phyloP scores from a whole-genome alignment of 2,329 filamentous ascomycete species.

The Aspergillus calidoustus region DNA sequence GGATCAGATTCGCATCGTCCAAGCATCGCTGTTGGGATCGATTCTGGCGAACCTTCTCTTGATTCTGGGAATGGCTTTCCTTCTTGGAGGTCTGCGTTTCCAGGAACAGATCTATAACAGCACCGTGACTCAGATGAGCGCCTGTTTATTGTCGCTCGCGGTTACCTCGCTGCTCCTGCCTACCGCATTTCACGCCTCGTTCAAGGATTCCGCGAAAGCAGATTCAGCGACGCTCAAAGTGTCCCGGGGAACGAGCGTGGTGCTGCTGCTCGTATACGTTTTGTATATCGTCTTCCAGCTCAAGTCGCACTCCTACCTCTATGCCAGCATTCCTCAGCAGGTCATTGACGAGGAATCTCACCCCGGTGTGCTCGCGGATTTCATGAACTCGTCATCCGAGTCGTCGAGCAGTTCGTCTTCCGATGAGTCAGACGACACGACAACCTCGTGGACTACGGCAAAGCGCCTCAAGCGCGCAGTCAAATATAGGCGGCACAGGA shows the following conservation, averaged over 20 bases:
- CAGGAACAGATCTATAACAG: slow-evolving; percentile 95
- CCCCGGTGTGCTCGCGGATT: slow-evolving; percentile 80
- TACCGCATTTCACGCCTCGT: slow-evolving; percentile 91
- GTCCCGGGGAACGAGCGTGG: slow-evolving; percentile 86
- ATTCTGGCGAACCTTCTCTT: slow-evolving; percentile 87
- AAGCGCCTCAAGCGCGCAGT: slow-evolving; percentile 78
- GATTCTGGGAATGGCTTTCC: slow-evolving; percentile 90
- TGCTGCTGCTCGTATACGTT: slow-evolving; percentile 78
- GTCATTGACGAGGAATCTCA: slow-evolving; percentile 91
- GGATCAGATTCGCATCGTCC: slow-evolving; percentile 87
- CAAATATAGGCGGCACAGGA: slow-evolving; percentile 71
- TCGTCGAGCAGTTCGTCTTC: slow-evolving; percentile 59
- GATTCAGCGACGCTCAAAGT: slow-evolving; percentile 77
- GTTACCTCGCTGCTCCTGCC: slow-evolving; percentile 88
- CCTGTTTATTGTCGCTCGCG: slow-evolving; percentile 85
- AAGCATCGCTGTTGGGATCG: slow-evolving; percentile 85
- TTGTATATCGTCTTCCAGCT: slow-evolving; percentile 89
- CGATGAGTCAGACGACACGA: slow-evolving; percentile 69
- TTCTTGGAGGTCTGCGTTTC: slow-evolving; percentile 82
- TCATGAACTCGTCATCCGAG: slow-evolving; percentile 66
- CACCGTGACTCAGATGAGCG: slow-evolving; percentile 95
- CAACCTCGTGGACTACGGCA: slow-evolving; percentile 72
- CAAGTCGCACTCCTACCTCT: slow-evolving; percentile 89
- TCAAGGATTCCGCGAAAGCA: slow-evolving; percentile 64
- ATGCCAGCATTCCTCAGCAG: slow-evolving; percentile 88